phyloP scores from a whole-genome alignment of 805 yeast species.

The Ogataea glucozyma region DNA sequence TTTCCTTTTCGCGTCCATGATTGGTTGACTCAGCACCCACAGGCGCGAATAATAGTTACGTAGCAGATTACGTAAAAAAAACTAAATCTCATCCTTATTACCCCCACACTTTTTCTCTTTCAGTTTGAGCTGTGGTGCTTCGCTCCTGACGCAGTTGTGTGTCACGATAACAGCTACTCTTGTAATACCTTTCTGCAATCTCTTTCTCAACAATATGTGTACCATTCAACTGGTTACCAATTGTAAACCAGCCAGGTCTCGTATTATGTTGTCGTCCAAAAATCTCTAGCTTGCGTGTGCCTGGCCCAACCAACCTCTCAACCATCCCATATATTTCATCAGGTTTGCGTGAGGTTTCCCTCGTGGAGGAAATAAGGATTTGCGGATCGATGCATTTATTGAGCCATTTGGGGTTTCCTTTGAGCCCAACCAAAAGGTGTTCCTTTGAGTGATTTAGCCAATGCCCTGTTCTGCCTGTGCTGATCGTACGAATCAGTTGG shows the following conservation, averaged over 20 bases:
- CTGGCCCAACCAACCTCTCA: conserved; percentile 78
- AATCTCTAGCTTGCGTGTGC: conserved; percentile 78
- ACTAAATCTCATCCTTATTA: too few relatives aligned
- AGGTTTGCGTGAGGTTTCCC: conserved; percentile 90
- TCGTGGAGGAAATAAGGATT: conserved; percentile 73
- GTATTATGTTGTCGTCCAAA: conserved; percentile 87
- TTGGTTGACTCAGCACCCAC: conserved; percentile 3
- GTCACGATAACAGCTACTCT: conserved; percentile 8
- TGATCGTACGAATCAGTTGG: conserved; percentile 83
- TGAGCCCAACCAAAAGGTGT: conserved; percentile 81
- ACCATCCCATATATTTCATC: conserved; percentile 86
- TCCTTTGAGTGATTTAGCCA: conserved; percentile 96
- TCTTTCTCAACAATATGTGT: conserved; percentile 59
- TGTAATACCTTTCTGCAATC: conserved; percentile 34
- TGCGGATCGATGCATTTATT: conserved; percentile 69
- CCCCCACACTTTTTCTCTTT: too few relatives aligned
- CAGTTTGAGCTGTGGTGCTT: neutral
- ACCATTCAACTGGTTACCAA: conserved; percentile 77
- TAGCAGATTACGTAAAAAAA: conserved; percentile 1
- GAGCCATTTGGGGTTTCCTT: conserved; percentile 79
- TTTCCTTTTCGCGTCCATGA: conserved; percentile 1
- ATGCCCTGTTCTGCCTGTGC: conserved; percentile 96
- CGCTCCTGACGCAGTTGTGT: conserved; percentile 3
- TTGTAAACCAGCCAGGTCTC: conserved; percentile 86
- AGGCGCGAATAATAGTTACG: neutral